A percentile compares a stretch with the other conserved stretches of the same genome.
phyloP scores from a whole-genome alignment of 2,329 filamentous ascomycete species.

The Cladophialophora chaetospira region DNA sequence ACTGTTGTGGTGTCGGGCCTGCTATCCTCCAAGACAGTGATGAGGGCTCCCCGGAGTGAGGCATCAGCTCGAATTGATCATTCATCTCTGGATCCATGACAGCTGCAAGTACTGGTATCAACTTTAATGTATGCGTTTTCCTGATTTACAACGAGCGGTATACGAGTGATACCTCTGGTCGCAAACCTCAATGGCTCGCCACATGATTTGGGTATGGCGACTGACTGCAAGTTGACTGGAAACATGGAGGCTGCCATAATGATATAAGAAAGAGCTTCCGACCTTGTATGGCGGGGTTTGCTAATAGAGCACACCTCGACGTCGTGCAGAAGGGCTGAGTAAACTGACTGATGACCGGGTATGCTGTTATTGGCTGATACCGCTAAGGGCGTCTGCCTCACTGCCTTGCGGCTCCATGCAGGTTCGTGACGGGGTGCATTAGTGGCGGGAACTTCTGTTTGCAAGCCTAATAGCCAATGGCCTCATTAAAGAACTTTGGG shows the following conservation, averaged over 20 bases:
- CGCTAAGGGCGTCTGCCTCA: conserved; percentile 2
- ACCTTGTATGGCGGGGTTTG: too few species aligned
- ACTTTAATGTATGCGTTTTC: too few species aligned
- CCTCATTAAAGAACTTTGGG: conserved; percentile 4
- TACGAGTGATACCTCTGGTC: neutral
- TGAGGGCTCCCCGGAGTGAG: neutral
- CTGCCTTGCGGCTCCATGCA: neutral
- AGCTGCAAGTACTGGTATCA: too few species aligned
- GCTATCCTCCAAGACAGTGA: conserved; percentile 7
- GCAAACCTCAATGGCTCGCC: neutral
- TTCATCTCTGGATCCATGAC: conserved; percentile 1
- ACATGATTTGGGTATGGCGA: neutral
- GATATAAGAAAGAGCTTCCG: neutral
- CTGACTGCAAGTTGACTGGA: too few species aligned
- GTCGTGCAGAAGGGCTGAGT: conserved; percentile 3
- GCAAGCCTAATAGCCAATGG: neutral
- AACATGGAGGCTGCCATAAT: neutral
- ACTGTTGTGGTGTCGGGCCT: conserved; percentile 22
- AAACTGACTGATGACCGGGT: neutral
- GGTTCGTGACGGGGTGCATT: conserved; percentile 12
- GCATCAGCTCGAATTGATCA: neutral
- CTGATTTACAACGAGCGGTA: too few species aligned
- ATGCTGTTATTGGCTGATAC: neutral
- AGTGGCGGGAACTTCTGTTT: conserved; percentile 9
- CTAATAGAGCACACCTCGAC: neutral